Conservation (phyloP, 2,329 filamentous ascomycete genomes). For the Pseudogymnoascus sp. region DNA sequence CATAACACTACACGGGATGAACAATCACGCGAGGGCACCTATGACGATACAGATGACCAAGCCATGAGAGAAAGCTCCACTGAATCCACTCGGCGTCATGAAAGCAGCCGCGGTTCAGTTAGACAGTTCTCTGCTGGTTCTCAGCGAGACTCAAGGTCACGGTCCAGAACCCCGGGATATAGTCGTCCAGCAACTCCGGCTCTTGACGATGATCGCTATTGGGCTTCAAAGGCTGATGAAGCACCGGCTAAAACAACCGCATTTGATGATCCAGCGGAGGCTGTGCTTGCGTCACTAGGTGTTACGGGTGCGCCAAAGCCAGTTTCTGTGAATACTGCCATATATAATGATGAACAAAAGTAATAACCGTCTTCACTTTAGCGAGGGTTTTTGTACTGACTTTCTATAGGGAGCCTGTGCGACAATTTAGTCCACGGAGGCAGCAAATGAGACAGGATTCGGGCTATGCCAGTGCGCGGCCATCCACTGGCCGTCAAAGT, state of each 20-base stretch:
- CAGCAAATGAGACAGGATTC: conserved; percentile 24
- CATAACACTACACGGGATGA: not conserved
- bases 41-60: not conserved
- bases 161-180: not conserved
- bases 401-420: not conserved
- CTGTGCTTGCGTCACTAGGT: conserved; percentile 30
- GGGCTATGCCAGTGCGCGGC: conserved; percentile 24
- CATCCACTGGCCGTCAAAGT: conserved; percentile 23
- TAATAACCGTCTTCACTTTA: not conserved
- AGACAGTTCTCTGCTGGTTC: not conserved
- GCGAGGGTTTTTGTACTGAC: not conserved
- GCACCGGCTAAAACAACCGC: conserved; percentile 14
- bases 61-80: not conserved
- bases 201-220: conserved; percentile 17
- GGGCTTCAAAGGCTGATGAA: conserved; percentile 28
- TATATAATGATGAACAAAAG: conserved; percentile 3
- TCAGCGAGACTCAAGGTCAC: not conserved
- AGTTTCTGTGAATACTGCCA: not conserved
- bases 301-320: conserved; percentile 32
- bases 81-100: not conserved
- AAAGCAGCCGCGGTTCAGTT: not conserved
- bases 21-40: not conserved
- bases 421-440: conserved; percentile 13
- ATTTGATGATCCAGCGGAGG: conserved; percentile 25
- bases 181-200: conserved; percentile 6